Base-by-base conservation (phyloP, 2,329 filamentous ascomycete genomes). In the Colletotrichum eleusines region DNA sequence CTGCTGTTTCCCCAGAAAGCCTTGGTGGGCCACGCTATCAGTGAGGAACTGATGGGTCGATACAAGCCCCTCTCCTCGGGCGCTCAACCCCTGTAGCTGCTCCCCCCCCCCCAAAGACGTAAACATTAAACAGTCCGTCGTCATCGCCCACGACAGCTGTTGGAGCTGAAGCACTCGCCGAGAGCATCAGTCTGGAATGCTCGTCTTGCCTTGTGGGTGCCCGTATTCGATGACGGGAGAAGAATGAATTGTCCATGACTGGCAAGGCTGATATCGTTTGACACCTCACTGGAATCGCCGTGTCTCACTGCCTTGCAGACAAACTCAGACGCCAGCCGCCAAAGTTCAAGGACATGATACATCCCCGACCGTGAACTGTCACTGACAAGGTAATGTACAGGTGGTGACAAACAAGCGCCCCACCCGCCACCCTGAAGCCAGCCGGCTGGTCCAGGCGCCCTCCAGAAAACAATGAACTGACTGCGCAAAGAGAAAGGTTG, bases 11-110 rank as follows among this genome's bases (percentile, higher is more conserved):
- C 69, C 64, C 58, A 42, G 51, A 58, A 28, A n/a, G 63, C 33
- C 48, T 66, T 28, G 38, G 35, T n/a, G 38, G 40, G 35, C 33
- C 28, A 28, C 62, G 46, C 40, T 48, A 40, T 68, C 64, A 54
- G 57, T 71, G 44, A 60, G 55, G 55, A 61, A 62, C 64, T 50
- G 64, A 63, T 71, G 69, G 69, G 64, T 59, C 69, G 35, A 54
- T 42, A 16, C 44, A 26, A n/a, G n/a, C 46, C 67, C 50, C 63
- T n/a, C 57, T 28, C 40, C 7, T 26, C 53, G 20, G 44, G n/a
- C 20, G 35, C 53, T 16, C 12, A 44, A 59, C 44, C 69, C 69
- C 46, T 53, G 69, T 44, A 33, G 31, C 38, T 63, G 50, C 64
- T 71, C 64, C 68, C 53, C 68, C 64, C 59, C 51, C 48, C 48